These are phyloP conservation scores for Ligustrum vulgare DNA, from an alignment of 257 asterid species.

Conservation along the genomic window DNA sequence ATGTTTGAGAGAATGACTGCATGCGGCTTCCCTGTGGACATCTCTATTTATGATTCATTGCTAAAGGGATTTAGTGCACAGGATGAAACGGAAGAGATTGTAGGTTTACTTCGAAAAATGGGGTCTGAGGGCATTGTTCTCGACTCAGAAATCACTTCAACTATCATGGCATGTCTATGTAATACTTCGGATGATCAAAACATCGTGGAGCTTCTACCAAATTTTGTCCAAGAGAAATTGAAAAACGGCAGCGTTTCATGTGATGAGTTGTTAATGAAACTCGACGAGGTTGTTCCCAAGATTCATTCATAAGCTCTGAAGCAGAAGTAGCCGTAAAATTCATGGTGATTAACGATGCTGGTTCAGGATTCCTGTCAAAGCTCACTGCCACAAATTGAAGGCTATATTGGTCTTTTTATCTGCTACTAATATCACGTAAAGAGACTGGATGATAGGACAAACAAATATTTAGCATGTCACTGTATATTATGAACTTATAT, in stretches of 20 bases:
- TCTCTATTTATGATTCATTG: slow-evolving; percentile 56
- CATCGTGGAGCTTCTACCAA: slow-evolving; percentile 51
- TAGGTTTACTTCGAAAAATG: slow-evolving; percentile 59
- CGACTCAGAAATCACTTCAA: slow-evolving; percentile 51
- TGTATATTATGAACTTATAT: neutral
- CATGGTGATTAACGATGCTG: neutral
- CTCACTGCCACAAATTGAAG: neutral
- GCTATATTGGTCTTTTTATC: slow-evolving; percentile 8
- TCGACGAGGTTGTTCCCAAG: slow-evolving; percentile 34
- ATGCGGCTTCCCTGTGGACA: slow-evolving; percentile 41
- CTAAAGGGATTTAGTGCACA: slow-evolving; percentile 52
- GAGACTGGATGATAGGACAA: neutral
- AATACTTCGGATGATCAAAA: slow-evolving; percentile 44
- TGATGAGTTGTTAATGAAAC: slow-evolving; percentile 44
- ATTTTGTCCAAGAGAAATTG: slow-evolving; percentile 35
- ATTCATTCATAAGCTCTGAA: slow-evolving; percentile 25
- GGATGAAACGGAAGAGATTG: slow-evolving; percentile 46
- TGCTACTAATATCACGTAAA: neutral
- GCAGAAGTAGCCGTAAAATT: slow-evolving; percentile 1
- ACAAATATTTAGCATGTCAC: neutral
- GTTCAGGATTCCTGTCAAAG: neutral
- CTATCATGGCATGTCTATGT: slow-evolving; percentile 55
- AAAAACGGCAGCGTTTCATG: slow-evolving; percentile 35
- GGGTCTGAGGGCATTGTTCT: slow-evolving; percentile 50
- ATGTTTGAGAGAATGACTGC: slow-evolving; percentile 55